Percentiles rank a stretch among this genome's conserved stretches.
Evolutionary conservation across 2,329 filamentous ascomycete species (phyloP).

Genomic region (Madurella fahalii): DNA sequence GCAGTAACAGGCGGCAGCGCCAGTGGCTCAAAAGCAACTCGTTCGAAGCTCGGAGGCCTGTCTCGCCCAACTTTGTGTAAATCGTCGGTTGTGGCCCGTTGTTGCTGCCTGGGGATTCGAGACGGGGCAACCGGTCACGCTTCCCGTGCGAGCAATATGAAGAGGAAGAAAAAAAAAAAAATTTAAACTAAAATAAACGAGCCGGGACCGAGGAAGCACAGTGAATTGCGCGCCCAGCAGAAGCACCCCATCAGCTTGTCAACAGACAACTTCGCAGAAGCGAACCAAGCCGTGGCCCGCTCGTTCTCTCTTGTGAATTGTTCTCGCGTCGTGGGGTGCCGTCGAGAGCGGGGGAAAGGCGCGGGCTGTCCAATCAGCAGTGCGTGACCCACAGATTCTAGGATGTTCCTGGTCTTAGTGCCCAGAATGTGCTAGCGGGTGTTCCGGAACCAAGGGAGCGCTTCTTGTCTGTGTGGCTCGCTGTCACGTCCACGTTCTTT

Average conservation of each 20-base stretch:
- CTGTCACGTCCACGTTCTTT: neutral
- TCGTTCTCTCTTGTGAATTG: slow-evolving; percentile 3
- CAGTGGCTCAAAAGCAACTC: neutral
- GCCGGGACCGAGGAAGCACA: no score
- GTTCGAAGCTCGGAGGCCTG: neutral
- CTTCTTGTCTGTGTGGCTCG: slow-evolving; percentile 5
- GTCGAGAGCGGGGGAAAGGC: slow-evolving; percentile 18
- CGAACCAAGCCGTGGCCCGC: slow-evolving; percentile 8
- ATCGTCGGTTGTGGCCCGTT: neutral
- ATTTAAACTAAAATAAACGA: no score
- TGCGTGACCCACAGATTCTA: slow-evolving; percentile 1
- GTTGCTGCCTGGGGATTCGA: no score
- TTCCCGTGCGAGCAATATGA: no score
- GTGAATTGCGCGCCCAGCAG: neutral
- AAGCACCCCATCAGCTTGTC: no score
- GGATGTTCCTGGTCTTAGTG: slow-evolving; percentile 14
- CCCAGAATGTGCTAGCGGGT: slow-evolving; percentile 12
- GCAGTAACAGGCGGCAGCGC: neutral
- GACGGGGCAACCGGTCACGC: no score
- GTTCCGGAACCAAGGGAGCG: slow-evolving; percentile 16
- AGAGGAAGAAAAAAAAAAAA: no score
- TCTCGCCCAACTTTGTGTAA: neutral
- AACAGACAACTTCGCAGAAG: neutral
- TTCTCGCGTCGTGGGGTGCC: slow-evolving; percentile 18
- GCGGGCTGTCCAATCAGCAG: slow-evolving; percentile 18